Evolutionary conservation across 495 filamentous ascomycete species (phyloP), one percentile per base, ranked within the genome.

Genomic region (Margaritispora aquatica): DNA sequence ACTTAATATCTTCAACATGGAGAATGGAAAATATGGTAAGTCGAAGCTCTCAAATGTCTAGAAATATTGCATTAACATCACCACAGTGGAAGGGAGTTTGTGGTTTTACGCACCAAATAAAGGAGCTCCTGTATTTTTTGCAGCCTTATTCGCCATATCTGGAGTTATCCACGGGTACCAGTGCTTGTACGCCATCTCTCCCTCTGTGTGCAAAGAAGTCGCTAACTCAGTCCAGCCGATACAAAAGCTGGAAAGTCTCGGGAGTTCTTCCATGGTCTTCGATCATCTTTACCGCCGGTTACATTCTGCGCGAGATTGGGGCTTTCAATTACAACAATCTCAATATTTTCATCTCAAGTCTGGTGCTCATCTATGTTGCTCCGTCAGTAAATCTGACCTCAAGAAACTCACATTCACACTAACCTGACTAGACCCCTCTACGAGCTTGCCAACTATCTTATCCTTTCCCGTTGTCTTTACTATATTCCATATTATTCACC

Each of bases 91-190:
- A 10, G 75, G 71, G 19, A 88, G 83, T 64, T 66, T 83, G 41
- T 90, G 81, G 79, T 84, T 82, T 68, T 90, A 89, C 71, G 86
- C 84, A 19, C 88, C 88, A 0, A 89, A 88, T 65, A 87, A 89
- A 70, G 86, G 77, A 2, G 86, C 86, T 1, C 81, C 87, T 0
- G 77, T 89, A 27, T 80, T 84, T 54, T 89, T 88, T 63, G 79
- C 84, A 9, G 70, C 86, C 21, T 77, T 88, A 5, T 92, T 88
- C 67, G 68, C 77, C 1, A 60, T 78, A 0, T 88, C 85, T 2
- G 84, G 83, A 0, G 31, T 69, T 9, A 68, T 76, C 11, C 87
- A 90, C 65, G 63, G 73, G 21, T 89, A 79, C 64, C 86, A 89
- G 69, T 84, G 79, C 75, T 61, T 78, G 86, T 88, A 73, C 60